phyloP scores from a whole-genome alignment of 805 yeast species.

The Candida krabiensis region DNA sequence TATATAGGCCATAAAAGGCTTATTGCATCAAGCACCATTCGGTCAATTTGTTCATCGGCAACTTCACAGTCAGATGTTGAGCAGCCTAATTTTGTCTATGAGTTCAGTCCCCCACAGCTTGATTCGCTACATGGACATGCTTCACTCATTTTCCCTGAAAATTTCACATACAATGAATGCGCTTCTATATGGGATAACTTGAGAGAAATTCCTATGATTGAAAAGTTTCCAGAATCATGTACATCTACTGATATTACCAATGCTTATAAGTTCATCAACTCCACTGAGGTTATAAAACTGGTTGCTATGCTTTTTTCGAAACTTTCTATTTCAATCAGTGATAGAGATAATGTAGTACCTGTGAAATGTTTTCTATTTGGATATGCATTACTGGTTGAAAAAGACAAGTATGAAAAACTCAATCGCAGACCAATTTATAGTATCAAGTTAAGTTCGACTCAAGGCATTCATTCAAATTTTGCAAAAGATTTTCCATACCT shows the following conservation, averaged over 20 bases:
- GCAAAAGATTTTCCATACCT: constrained; percentile 14
- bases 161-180: constrained; percentile 3
- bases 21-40: constrained; percentile 18
- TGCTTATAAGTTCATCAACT: constrained; percentile 16
- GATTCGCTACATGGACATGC: constrained; percentile 1
- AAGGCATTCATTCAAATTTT: constrained; percentile 7
- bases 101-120: not conserved
- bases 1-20: constrained; percentile 18
- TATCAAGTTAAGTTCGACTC: constrained; percentile 9
- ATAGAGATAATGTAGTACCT: constrained; percentile 7
- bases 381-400: constrained; percentile 15
- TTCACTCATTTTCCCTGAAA: constrained; percentile 2
- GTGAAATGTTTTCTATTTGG: constrained; percentile 20
- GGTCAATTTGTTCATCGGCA: constrained; percentile 13
- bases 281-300: constrained; percentile 9
- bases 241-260: constrained; percentile 8
- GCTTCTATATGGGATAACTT: constrained; percentile 13
- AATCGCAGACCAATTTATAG: constrained; percentile 16
- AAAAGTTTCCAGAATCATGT: constrained; percentile 11
- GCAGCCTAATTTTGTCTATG: constrained; percentile 1
- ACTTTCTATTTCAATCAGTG: constrained; percentile 4
- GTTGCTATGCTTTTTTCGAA: constrained; percentile 9
- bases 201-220: constrained; percentile 9
- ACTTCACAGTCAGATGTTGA: not conserved
- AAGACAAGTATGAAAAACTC: constrained; percentile 14